Conservation (phyloP, 768 basidiomycete genomes). For the Phylloporus sp. region DNA sequence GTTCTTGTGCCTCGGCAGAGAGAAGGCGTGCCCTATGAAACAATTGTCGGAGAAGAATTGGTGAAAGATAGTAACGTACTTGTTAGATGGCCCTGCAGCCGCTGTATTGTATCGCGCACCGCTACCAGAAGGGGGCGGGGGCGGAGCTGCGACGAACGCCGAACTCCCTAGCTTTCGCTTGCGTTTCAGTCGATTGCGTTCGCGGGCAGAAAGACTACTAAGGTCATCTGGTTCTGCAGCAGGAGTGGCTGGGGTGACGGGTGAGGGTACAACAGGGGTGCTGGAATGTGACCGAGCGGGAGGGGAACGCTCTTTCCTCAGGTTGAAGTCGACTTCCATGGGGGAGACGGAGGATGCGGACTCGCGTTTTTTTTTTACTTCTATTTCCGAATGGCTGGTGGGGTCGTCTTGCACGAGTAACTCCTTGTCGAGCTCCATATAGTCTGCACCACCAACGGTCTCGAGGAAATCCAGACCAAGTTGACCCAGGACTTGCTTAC, state of each 20-base stretch:
- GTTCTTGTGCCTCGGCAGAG: conserved; percentile 54
- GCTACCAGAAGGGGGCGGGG: conserved; percentile 52
- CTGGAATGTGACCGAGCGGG: conserved; percentile 43
- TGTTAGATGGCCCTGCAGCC: conserved; percentile 55
- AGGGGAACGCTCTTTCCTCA: conserved; percentile 38
- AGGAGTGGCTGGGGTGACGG: conserved; percentile 39
- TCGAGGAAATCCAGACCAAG: conserved; percentile 87
- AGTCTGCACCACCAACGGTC: conserved; percentile 62
- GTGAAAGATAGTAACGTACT: conserved; percentile 36
- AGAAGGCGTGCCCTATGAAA: conserved; percentile 65
- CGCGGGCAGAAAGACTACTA: conserved; percentile 76
- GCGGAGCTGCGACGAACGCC: conserved; percentile 73
- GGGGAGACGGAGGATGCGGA: conserved; percentile 34
- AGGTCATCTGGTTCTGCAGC: conserved; percentile 41
- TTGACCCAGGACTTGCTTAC: conserved; percentile 84
- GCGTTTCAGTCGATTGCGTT: conserved; percentile 90
- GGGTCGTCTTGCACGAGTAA: conserved; percentile 53
- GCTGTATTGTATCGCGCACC: conserved; percentile 62
- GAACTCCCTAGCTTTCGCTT: conserved; percentile 87
- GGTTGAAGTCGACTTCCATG: conserved; percentile 43
- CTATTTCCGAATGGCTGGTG: conserved; percentile 40
- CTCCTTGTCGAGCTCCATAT: conserved; percentile 85
- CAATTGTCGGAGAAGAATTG: conserved; percentile 2
- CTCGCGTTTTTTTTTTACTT: conserved; percentile 41
- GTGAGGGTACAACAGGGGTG: conserved; percentile 46